Evolutionary conservation across 768 basidiomycete genomes (phyloP).

Genomic region (Leucosporidium creatinivorum): DNA sequence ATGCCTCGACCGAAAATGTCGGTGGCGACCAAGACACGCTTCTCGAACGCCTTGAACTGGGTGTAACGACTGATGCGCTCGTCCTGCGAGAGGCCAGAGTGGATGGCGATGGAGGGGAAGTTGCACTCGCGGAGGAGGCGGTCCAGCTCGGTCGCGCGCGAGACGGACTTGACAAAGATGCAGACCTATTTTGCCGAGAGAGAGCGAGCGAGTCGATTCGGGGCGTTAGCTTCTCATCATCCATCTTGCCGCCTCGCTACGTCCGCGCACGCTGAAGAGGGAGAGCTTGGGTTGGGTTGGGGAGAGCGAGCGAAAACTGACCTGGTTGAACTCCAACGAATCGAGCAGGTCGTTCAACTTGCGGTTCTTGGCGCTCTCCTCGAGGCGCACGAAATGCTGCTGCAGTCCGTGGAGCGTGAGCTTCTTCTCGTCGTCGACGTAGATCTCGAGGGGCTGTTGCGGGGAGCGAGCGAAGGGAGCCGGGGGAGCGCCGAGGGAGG

Average conservation of each 20-base stretch:
- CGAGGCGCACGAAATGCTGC: constrained; percentile 96
- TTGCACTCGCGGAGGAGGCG: constrained; percentile 93
- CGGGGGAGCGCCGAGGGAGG: no score
- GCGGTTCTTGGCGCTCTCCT: constrained; percentile 90
- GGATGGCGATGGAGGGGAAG: constrained; percentile 96
- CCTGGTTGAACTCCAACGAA: constrained; percentile 96
- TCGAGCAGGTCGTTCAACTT: constrained; percentile 94
- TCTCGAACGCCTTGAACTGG: constrained; percentile 98
- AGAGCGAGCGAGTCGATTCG: not conserved
- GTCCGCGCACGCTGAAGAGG: no score
- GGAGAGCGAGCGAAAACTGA: constrained; percentile 40
- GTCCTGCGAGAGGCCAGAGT: constrained; percentile 87
- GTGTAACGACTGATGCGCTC: constrained; percentile 95
- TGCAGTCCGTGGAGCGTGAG: constrained; percentile 94
- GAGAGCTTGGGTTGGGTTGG: no score
- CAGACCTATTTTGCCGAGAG: constrained; percentile 62
- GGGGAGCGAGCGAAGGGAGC: not conserved
- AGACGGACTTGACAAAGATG: constrained; percentile 98
- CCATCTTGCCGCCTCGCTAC: no score
- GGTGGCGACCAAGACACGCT: constrained; percentile 95
- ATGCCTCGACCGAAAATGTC: constrained; percentile 99
- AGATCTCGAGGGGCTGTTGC: constrained; percentile 88
- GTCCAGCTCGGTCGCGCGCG: constrained; percentile 91
- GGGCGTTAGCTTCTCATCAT: no score
- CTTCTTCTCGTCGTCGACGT: constrained; percentile 98